Conservation (phyloP, 2,329 filamentous ascomycete genomes). For the Cyclaneusma minus region DNA sequence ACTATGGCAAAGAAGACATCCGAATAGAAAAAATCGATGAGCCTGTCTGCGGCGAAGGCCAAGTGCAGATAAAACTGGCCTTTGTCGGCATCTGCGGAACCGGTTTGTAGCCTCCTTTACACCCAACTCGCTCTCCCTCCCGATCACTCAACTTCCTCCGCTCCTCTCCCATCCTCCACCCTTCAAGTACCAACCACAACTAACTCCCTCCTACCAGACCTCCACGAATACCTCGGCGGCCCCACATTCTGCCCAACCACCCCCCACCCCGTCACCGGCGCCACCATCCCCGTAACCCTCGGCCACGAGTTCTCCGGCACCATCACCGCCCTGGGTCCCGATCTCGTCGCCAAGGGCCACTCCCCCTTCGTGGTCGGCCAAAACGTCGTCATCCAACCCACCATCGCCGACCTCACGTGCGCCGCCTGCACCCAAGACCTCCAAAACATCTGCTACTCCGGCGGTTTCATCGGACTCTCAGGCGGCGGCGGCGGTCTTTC, state of each 20-base stretch:
- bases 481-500: slow-evolving; percentile 34
- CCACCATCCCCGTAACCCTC: slow-evolving; percentile 40
- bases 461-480: slow-evolving; percentile 33
- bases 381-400: slow-evolving; percentile 42
- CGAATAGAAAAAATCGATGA: slow-evolving; percentile 33
- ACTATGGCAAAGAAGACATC: slow-evolving; percentile 38
- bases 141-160: neutral
- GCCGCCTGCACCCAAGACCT: slow-evolving; percentile 33
- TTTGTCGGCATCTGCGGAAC: slow-evolving; percentile 38
- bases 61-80: slow-evolving; percentile 31
- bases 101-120: too few species aligned
- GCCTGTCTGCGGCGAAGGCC: slow-evolving; percentile 29
- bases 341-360: slow-evolving; percentile 38
- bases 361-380: slow-evolving; percentile 34
- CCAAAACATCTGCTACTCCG: slow-evolving; percentile 41
- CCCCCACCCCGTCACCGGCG: slow-evolving; percentile 42
- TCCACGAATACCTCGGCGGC: slow-evolving; percentile 35
- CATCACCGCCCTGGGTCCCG: too few species aligned
- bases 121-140: slow-evolving; percentile 1
- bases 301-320: slow-evolving; percentile 52
- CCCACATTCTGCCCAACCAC: slow-evolving; percentile 29
- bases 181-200: neutral
- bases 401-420: slow-evolving; percentile 40
- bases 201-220: slow-evolving; percentile 22
- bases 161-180: slow-evolving; percentile 1